phyloP scores from a whole-genome alignment of 352 stramenopile species.

The Vaucheria bursata region DNA sequence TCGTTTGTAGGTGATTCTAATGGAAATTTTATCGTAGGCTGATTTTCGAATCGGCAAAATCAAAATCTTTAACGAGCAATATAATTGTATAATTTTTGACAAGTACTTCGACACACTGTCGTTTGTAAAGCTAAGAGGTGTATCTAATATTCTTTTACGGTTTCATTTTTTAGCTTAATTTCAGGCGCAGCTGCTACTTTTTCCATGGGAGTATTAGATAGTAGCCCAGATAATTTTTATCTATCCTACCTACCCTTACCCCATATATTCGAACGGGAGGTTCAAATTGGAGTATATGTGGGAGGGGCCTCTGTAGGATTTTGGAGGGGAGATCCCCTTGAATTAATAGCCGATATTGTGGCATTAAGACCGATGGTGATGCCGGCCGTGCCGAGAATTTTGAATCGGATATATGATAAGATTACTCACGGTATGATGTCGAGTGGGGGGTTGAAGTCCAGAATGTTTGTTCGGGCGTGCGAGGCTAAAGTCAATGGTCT shows the following conservation, averaged over 20 bases:
- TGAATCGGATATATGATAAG: constrained; percentile 93
- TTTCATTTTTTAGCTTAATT: too few species aligned
- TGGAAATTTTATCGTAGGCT: too few species aligned
- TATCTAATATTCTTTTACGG: too few species aligned
- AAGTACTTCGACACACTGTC: too few species aligned
- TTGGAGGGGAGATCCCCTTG: constrained; percentile 72
- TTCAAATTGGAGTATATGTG: constrained; percentile 62
- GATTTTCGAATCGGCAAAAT: too few species aligned
- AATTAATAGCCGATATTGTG: constrained; percentile 76
- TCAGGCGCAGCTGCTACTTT: constrained; percentile 32
- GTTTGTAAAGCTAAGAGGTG: too few species aligned
- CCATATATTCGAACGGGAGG: constrained; percentile 87
- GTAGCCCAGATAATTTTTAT: constrained; percentile 64
- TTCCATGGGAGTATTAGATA: constrained; percentile 48
- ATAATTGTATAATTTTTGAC: too few species aligned
- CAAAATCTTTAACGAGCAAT: too few species aligned
- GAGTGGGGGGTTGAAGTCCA: constrained; percentile 69
- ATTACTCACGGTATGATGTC: constrained; percentile 61
- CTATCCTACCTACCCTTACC: constrained; percentile 89
- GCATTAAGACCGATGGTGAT: constrained; percentile 81
- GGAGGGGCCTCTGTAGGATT: constrained; percentile 77
- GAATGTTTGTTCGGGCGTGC: constrained; percentile 73
- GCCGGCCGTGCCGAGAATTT: constrained; percentile 77
- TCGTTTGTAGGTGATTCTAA: too few species aligned
- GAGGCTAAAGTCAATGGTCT: constrained; percentile 58